These are phyloP conservation scores for Mycena vulgaris DNA, from an alignment of 768 basidiomycete genomes.

Conservation along the genomic window DNA sequence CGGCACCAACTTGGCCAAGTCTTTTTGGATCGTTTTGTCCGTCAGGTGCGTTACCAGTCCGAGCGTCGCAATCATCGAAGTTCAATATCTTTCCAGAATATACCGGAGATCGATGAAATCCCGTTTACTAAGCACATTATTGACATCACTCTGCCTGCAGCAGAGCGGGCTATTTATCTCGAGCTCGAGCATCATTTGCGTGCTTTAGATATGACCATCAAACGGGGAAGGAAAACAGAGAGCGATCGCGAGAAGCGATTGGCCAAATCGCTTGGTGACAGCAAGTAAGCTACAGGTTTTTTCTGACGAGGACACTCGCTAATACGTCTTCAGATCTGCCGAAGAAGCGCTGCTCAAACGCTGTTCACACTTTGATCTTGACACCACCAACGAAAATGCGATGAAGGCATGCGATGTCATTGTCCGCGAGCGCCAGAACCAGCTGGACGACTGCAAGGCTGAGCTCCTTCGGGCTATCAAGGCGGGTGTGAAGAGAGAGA, in stretches of 20 bases:
- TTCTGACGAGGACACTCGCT: slow-evolving; percentile 2
- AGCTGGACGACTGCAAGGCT: slow-evolving; percentile 83
- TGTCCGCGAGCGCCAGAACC: slow-evolving; percentile 83
- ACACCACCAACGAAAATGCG: slow-evolving; percentile 79
- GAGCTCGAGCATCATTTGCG: slow-evolving; percentile 95
- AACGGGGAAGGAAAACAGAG: slow-evolving; percentile 74
- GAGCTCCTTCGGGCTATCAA: slow-evolving; percentile 80
- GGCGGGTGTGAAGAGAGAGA: slow-evolving; percentile 78
- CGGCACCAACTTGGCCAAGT: slow-evolving; percentile 86
- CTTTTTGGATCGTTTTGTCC: slow-evolving; percentile 87
- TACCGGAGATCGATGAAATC: slow-evolving; percentile 97
- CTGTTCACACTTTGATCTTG: slow-evolving; percentile 94
- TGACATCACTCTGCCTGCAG: slow-evolving; percentile 85
- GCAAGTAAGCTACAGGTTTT: slow-evolving; percentile 70
- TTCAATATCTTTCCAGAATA: slow-evolving; percentile 68
- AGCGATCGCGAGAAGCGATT: slow-evolving; percentile 93
- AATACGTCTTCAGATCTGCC: slow-evolving; percentile 70
- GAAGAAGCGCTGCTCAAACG: slow-evolving; percentile 96
- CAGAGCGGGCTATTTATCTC: slow-evolving; percentile 94
- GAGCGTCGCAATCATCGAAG: neutral
- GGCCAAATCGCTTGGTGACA: slow-evolving; percentile 89
- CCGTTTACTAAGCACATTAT: slow-evolving; percentile 78
- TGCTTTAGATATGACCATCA: slow-evolving; percentile 90
- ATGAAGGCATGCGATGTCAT: slow-evolving; percentile 96
- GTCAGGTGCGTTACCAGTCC: slow-evolving; percentile 71